phyloP scores from a whole-genome alignment of 805 yeast genomes.

The Lipomyces sp. region DNA sequence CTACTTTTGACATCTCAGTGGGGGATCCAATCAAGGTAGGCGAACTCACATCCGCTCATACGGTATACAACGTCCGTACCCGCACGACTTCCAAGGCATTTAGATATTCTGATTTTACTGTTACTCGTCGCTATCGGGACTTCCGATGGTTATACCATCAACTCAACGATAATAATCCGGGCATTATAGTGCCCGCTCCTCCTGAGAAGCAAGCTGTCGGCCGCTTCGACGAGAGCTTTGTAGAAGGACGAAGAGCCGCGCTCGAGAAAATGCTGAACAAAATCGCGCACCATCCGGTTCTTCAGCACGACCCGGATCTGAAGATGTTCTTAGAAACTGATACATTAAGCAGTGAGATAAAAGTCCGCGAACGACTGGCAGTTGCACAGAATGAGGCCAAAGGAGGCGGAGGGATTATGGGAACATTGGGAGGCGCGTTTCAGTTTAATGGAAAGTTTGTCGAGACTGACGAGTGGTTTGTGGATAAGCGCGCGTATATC shows the following conservation, averaged over 20 bases:
- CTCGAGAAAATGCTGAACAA: slow-evolving; percentile 84
- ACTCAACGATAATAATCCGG: slow-evolving; percentile 83
- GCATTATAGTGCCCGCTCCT: slow-evolving; percentile 91
- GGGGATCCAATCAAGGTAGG: slow-evolving; percentile 93
- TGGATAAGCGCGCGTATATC: slow-evolving; percentile 67
- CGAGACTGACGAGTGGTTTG: slow-evolving; percentile 81
- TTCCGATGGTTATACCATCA: slow-evolving; percentile 94
- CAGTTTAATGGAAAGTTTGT: slow-evolving; percentile 64
- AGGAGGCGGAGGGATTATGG: slow-evolving; percentile 39
- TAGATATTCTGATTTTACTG: slow-evolving; percentile 55
- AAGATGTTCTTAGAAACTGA: slow-evolving; percentile 76
- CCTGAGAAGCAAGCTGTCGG: slow-evolving; percentile 94
- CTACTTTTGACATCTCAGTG: slow-evolving; percentile 64
- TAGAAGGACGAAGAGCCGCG: slow-evolving; percentile 82
- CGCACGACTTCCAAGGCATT: slow-evolving; percentile 54
- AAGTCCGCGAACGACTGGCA: slow-evolving; percentile 63
- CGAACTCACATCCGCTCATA: slow-evolving; percentile 85
- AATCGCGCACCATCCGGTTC: slow-evolving; percentile 59
- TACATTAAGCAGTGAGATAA: slow-evolving; percentile 69
- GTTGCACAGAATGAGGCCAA: slow-evolving; percentile 56
- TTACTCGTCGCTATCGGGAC: slow-evolving; percentile 85
- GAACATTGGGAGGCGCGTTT: slow-evolving; percentile 57
- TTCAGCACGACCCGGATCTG: slow-evolving; percentile 77
- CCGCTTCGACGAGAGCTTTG: slow-evolving; percentile 84
- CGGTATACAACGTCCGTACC: slow-evolving; percentile 79